A percentile compares a stretch with the other conserved stretches of the same genome.
phyloP scores from a whole-genome alignment of 2,329 filamentous ascomycete species.

The Talaromyces sp. region DNA sequence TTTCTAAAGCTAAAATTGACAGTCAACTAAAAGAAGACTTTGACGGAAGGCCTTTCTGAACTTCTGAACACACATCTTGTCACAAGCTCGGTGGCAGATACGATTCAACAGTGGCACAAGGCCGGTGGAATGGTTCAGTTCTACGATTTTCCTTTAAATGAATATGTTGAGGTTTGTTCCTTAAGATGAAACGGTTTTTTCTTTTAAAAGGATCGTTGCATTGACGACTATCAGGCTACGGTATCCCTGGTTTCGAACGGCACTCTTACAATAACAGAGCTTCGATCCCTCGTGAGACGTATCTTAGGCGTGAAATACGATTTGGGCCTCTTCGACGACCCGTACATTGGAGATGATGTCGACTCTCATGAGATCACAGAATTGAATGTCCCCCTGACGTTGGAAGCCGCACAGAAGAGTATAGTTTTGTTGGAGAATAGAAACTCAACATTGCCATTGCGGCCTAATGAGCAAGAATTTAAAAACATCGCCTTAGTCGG shows the following conservation, averaged over 20 bases:
- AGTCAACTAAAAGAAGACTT: neutral
- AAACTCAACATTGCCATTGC: conserved; percentile 41
- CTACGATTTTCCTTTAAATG: conserved; percentile 48
- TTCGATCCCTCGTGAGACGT: conserved; percentile 42
- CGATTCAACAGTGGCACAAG: conserved; percentile 50
- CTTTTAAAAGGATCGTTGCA: neutral
- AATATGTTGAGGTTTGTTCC: conserved; percentile 36
- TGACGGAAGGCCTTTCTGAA: conserved; percentile 7
- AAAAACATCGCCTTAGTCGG: conserved; percentile 30
- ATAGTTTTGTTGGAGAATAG: conserved; percentile 49
- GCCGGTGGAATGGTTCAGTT: conserved; percentile 52
- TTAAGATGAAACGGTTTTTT: neutral
- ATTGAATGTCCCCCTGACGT: conserved; percentile 39
- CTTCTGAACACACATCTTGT: conserved; percentile 35
- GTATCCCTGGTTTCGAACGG: conserved; percentile 40
- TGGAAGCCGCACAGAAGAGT: conserved; percentile 49
- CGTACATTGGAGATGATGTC: conserved; percentile 39
- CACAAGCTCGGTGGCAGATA: conserved; percentile 42
- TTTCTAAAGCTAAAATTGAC: too few species aligned
- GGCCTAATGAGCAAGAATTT: neutral
- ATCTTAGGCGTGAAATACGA: conserved; percentile 50
- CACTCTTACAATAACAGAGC: conserved; percentile 37
- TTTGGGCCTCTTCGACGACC: conserved; percentile 45
- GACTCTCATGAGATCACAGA: conserved; percentile 41
- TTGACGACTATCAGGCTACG: conserved; percentile 25